phyloP scores from a whole-genome alignment of 2,329 filamentous ascomycete species.

The Erysiphe neolycopersici region DNA sequence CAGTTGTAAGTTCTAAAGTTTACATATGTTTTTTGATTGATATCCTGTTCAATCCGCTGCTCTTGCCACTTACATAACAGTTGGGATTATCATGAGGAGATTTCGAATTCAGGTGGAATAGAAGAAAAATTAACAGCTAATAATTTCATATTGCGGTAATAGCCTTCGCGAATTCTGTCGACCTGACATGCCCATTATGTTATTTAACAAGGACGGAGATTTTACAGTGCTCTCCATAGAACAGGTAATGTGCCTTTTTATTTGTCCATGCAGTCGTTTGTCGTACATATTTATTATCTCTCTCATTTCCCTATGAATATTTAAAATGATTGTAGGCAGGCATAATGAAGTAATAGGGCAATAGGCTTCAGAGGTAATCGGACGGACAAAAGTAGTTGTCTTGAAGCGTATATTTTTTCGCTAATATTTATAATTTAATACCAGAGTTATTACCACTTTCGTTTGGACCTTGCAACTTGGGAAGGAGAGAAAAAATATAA shows the following conservation, averaged over 20 bases:
- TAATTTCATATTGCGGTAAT: background rate
- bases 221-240: conserved; percentile 24
- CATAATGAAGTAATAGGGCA: no score
- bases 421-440: no score
- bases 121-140: background rate
- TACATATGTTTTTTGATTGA: background rate
- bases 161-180: conserved; percentile 55
- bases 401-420: no score
- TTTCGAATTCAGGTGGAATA: background rate
- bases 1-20: conserved; percentile 40
- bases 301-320: no score
- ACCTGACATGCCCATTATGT: conserved; percentile 50
- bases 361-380: no score
- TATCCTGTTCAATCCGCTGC: background rate
- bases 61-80: background rate
- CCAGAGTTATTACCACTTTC: no score
- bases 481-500: no score
- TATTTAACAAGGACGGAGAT: conserved; percentile 67
- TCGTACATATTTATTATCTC: no score
- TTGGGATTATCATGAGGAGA: background rate
- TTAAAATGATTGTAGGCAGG: no score
- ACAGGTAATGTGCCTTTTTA: background rate
- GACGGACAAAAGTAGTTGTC: no score
- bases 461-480: no score
- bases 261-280: no score